These are phyloP conservation scores for Naematelia encephala DNA, from an alignment of 768 basidiomycete genomes.

Conservation along the genomic window DNA sequence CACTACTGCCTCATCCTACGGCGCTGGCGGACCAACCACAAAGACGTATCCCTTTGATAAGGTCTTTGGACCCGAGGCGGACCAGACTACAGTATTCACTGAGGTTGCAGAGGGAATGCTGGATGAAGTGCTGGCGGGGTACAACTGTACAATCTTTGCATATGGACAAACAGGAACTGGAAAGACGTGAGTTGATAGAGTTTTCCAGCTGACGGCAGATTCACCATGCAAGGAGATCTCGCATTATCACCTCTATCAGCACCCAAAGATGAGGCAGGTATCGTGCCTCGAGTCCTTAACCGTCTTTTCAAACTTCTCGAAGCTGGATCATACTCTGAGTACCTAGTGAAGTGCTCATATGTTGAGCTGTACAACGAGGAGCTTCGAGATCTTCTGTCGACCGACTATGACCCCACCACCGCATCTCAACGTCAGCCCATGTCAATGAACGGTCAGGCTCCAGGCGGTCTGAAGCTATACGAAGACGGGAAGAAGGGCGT, in stretches of 20 bases:
- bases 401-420: conserved; percentile 57
- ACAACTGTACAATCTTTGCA: conserved; percentile 95
- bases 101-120: conserved; percentile 91
- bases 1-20: conserved; percentile 44
- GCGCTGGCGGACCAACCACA: conserved; percentile 36
- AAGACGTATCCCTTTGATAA: conserved; percentile 87
- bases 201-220: conserved; percentile 47
- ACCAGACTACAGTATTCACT: conserved; percentile 88
- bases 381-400: conserved; percentile 82
- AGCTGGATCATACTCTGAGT: conserved; percentile 65
- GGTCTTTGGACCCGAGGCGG: conserved; percentile 95
- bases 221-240: conserved; percentile 95
- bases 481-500: conserved; percentile 85
- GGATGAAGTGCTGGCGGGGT: conserved; percentile 88
- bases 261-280: conserved; percentile 83
- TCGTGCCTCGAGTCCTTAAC: conserved; percentile 91
- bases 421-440: conserved; percentile 11
- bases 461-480: conserved; percentile 74
- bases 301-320: conserved; percentile 87
- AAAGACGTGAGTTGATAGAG: conserved; percentile 71
- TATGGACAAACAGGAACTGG: conserved; percentile 99
- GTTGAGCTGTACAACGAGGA: conserved; percentile 98
- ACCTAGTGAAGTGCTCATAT: conserved; percentile 87
- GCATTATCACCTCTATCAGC: conserved; percentile 60
- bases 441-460: conserved; percentile 4